phyloP scores from a whole-genome alignment of 1,284 basidiomycete species.

The Porodaedalea pini region DNA sequence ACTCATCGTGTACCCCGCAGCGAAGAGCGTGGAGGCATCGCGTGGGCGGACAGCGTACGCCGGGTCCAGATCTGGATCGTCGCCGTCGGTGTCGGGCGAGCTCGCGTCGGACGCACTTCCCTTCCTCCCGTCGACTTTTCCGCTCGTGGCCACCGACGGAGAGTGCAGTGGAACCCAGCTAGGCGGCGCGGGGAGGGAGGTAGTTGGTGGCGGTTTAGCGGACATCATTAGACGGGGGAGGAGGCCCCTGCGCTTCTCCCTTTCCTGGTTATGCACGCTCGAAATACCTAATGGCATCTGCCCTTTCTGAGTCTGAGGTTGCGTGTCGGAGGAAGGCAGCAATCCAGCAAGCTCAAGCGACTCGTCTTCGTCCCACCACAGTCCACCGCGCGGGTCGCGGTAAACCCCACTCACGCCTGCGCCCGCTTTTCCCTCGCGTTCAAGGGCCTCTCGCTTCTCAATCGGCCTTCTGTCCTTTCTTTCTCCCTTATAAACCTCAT shows the following conservation, averaged over 20 bases:
- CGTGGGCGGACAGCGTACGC: slow-evolving; percentile 12
- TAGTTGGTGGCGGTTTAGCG: slow-evolving; percentile 3
- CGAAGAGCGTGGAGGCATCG: slow-evolving; percentile 7
- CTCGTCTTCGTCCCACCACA: slow-evolving; percentile 73
- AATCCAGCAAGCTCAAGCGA: slow-evolving; percentile 63
- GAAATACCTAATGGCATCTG: slow-evolving; percentile 3
- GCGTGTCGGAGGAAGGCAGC: slow-evolving; percentile 1
- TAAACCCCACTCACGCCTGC: slow-evolving; percentile 48
- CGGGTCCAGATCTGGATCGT: slow-evolving; percentile 15
- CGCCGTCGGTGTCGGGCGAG: slow-evolving; percentile 7
- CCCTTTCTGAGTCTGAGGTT: neutral
- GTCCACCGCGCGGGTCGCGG: slow-evolving; percentile 53
- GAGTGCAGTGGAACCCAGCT: slow-evolving; percentile 13
- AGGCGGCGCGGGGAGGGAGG: neutral
- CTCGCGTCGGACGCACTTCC: slow-evolving; percentile 4
- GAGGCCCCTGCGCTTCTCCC: slow-evolving; percentile 11
- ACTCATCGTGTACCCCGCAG: slow-evolving; percentile 9
- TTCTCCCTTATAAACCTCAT: neutral
- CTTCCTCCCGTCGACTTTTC: neutral
- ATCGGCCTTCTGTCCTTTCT: slow-evolving; percentile 3
- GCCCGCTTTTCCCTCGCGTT: slow-evolving; percentile 8
- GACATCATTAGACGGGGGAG: slow-evolving; percentile 12
- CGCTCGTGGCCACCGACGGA: neutral
- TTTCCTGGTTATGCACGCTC: neutral
- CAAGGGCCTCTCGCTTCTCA: neutral